Conservation (phyloP, 2,329 filamentous ascomycete genomes). For the Bimuria novae-zelandiae region DNA sequence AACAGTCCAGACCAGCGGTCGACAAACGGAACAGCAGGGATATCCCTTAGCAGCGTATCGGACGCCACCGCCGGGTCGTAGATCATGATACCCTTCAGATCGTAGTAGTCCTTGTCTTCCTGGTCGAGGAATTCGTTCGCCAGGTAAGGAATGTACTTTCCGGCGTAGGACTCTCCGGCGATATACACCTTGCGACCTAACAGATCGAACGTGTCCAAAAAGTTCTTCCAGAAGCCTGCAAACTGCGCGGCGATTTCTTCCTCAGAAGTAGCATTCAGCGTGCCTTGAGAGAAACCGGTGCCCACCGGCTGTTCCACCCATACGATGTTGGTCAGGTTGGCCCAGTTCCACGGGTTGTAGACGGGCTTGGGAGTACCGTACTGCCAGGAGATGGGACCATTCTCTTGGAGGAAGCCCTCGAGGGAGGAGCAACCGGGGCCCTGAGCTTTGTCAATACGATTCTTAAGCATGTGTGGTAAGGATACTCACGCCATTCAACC, state of each 20-base stretch:
- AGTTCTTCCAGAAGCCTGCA: constrained; percentile 79
- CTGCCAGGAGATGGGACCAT: constrained; percentile 53
- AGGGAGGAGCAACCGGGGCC: constrained; percentile 54
- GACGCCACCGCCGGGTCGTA: constrained; percentile 71
- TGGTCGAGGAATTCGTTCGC: constrained; percentile 72
- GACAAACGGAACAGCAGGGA: constrained; percentile 62
- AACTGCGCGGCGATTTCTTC: constrained; percentile 73
- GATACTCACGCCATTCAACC: constrained; percentile 45
- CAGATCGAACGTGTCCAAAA: constrained; percentile 70
- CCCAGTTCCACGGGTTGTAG: constrained; percentile 52
- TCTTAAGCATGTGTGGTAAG: constrained; percentile 33
- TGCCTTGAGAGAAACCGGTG: constrained; percentile 72
- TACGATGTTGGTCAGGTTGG: constrained; percentile 75
- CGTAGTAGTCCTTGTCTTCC: constrained; percentile 68
- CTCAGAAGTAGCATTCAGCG: constrained; percentile 66
- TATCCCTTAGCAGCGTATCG: constrained; percentile 55
- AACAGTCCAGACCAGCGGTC: constrained; percentile 66
- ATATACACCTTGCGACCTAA: constrained; percentile 73
- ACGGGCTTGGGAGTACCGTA: constrained; percentile 48
- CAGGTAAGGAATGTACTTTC: constrained; percentile 69
- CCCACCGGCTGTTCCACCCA: constrained; percentile 73
- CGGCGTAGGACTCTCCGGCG: constrained; percentile 73
- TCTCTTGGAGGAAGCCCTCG: constrained; percentile 56
- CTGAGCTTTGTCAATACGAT: constrained; percentile 7
- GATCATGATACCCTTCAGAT: constrained; percentile 70